Conservation (phyloP, 164 flowering plant species). For the Aristolochia fimbriata region DNA sequence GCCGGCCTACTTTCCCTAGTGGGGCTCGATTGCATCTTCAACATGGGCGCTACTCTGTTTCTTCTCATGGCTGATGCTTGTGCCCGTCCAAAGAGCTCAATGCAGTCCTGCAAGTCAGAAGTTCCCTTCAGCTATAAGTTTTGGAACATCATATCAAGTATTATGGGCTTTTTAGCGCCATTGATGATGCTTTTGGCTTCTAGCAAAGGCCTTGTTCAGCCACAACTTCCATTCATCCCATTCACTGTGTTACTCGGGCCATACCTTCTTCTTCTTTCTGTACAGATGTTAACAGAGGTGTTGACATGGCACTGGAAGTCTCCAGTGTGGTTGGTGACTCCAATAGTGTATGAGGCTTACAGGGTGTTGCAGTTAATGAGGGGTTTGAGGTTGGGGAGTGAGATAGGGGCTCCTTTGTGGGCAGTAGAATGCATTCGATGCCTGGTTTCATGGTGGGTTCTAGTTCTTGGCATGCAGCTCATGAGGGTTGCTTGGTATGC, state of each 20-base stretch:
- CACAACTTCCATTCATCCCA: slow-evolving; percentile 48
- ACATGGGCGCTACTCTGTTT: slow-evolving; percentile 76
- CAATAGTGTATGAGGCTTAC: slow-evolving; percentile 78
- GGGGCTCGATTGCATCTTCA: slow-evolving; percentile 84
- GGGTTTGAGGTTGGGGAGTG: slow-evolving; percentile 69
- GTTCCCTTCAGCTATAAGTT: slow-evolving; percentile 62
- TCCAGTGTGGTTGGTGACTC: slow-evolving; percentile 87
- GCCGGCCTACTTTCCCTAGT: slow-evolving; percentile 77
- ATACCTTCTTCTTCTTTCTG: slow-evolving; percentile 64
- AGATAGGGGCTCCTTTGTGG: slow-evolving; percentile 75
- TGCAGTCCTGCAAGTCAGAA: slow-evolving; percentile 24
- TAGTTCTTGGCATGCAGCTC: slow-evolving; percentile 83
- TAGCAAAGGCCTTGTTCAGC: slow-evolving; percentile 48
- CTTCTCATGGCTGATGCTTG: slow-evolving; percentile 87
- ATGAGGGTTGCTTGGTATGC: slow-evolving; percentile 98
- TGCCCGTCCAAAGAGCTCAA: slow-evolving; percentile 39
- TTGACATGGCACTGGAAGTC: slow-evolving; percentile 94
- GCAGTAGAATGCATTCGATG: slow-evolving; percentile 53
- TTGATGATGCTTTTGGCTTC: slow-evolving; percentile 34
- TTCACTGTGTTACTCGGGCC: slow-evolving; percentile 63
- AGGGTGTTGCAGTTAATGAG: slow-evolving; percentile 82
- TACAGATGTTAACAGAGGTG: slow-evolving; percentile 75
- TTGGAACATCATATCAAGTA: slow-evolving; percentile 68
- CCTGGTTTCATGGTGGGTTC: slow-evolving; percentile 87
- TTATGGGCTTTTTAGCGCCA: slow-evolving; percentile 54